These are phyloP conservation scores for Tulasnella sp. DNA, from an alignment of 768 basidiomycete genomes.

Conservation along the genomic window DNA sequence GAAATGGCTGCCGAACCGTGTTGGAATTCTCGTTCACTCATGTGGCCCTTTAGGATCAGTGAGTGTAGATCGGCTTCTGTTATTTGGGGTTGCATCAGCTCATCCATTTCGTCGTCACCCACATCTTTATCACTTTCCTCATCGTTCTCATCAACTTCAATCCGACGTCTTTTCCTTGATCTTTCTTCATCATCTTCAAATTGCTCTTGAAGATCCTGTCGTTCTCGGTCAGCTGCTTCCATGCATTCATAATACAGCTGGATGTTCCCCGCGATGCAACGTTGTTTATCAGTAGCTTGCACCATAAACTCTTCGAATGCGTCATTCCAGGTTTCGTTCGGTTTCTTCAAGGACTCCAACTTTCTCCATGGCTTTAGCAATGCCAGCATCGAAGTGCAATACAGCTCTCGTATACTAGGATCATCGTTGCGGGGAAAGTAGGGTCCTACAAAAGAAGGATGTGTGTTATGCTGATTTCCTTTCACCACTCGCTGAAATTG, in stretches of 20 bases:
- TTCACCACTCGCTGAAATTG: conserved; percentile 20
- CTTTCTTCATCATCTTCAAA: not conserved
- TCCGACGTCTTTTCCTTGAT: not conserved
- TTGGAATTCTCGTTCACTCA: not conserved
- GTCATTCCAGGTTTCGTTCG: conserved; percentile 19
- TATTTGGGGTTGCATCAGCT: not conserved
- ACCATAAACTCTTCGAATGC: conserved; percentile 20
- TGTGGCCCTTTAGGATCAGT: too few species aligned
- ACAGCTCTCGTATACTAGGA: conserved; percentile 21
- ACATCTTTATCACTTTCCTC: not conserved
- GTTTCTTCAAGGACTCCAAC: conserved; percentile 23
- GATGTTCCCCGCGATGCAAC: conserved; percentile 17
- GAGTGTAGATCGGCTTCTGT: not conserved
- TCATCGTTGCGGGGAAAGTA: conserved; percentile 28
- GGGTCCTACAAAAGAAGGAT: conserved; percentile 28
- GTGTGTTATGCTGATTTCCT: conserved; percentile 24
- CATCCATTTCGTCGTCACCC: not conserved
- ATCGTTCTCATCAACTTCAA: not conserved
- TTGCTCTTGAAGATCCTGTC: not conserved
- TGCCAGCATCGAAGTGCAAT: conserved; percentile 28
- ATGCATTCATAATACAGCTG: conserved; percentile 28
- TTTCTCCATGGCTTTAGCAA: conserved; percentile 29
- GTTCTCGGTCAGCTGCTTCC: conserved; percentile 13
- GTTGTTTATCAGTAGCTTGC: too few species aligned
- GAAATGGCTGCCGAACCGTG: not conserved